phyloP scores from a whole-genome alignment of 495 filamentous ascomycete species.

The Xylaria sp. region DNA sequence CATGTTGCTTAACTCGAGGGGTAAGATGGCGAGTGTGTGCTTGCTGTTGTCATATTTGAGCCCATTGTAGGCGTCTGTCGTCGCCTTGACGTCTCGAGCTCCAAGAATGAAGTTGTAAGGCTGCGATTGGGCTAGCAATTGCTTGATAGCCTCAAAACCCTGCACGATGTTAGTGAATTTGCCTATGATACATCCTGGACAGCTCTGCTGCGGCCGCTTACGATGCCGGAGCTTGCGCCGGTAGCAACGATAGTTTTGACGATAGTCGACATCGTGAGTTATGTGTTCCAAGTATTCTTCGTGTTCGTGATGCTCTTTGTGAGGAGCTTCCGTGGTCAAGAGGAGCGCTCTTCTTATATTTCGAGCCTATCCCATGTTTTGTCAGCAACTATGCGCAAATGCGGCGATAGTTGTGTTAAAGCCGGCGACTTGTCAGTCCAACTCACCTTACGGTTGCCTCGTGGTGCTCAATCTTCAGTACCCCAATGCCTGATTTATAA shows the following conservation, averaged over 20 bases:
- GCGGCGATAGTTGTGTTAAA: constrained; percentile 26
- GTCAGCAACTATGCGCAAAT: constrained; percentile 5
- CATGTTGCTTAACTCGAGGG: constrained; percentile 49
- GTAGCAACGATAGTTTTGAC: constrained; percentile 55
- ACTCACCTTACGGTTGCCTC: not conserved
- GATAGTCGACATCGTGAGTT: constrained; percentile 39
- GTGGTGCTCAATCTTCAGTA: not conserved
- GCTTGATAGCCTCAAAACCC: constrained; percentile 54
- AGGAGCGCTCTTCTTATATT: constrained; percentile 13
- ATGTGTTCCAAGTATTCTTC: not conserved
- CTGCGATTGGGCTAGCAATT: constrained; percentile 47
- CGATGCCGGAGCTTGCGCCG: constrained; percentile 53
- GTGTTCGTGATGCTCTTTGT: not conserved
- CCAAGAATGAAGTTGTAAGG: constrained; percentile 55
- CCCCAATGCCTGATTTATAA: not conserved
- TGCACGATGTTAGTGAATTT: constrained; percentile 30
- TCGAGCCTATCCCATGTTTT: constrained; percentile 1
- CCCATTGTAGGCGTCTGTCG: constrained; percentile 45
- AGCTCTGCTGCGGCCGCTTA: constrained; percentile 29
- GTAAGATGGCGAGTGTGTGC: constrained; percentile 50
- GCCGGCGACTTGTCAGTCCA: not conserved
- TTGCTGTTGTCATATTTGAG: constrained; percentile 43
- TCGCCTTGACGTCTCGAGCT: constrained; percentile 45
- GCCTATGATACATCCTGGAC: not conserved
- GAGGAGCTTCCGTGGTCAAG: not conserved